Base-by-base conservation (phyloP, 352 stramenopile genomes). In the Phytophthora megakarya region DNA sequence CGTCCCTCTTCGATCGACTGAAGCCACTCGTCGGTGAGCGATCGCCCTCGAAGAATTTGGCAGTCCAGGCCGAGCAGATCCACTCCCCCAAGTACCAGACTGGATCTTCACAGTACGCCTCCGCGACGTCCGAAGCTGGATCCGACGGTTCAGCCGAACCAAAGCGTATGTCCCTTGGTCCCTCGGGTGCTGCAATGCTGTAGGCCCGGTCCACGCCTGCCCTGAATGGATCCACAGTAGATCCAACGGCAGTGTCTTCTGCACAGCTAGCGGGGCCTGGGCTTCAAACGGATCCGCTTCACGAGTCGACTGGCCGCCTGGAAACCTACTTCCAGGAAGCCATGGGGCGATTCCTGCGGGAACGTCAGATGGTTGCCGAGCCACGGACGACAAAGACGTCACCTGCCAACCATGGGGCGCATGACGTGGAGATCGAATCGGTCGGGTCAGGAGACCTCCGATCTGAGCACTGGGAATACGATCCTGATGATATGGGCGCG, bases 271-370 rank as follows among this genome's bases (percentile, higher is more conserved):
- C n/a, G n/a, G n/a, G n/a, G n/a, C n/a, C n/a, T n/a, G n/a, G n/a
- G n/a, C n/a, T n/a, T n/a, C n/a, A n/a, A n/a, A n/a, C n/a, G n/a
- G n/a, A n/a, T n/a, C n/a, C n/a, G n/a, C n/a, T n/a, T n/a, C n/a
- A n/a, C n/a, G 19, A 12, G 1, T 57, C 49, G 23, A 37, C 49
- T 1, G 16, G 16, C 15, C 37, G 11, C 22, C 22, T 57, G 15
- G 49, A 40, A 18, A 28, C 49, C 3, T 57, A 39, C 37, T 57
- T 57, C 10, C 33, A 57, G 4, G 19, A 21, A 9, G 37, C 35
- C 5, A 57, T 57, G 49, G 35, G 16, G 22, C 13, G 25, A 13
- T 57, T 57, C 22, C n/a, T 57, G 11, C 16, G 18, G 15, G 49
- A 48, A 19, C 35, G 47, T 9, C 35, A 45, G 9, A 3, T 44